phyloP scores from a whole-genome alignment of 2,329 filamentous ascomycete species.

The Neofusicoccum parvum region DNA sequence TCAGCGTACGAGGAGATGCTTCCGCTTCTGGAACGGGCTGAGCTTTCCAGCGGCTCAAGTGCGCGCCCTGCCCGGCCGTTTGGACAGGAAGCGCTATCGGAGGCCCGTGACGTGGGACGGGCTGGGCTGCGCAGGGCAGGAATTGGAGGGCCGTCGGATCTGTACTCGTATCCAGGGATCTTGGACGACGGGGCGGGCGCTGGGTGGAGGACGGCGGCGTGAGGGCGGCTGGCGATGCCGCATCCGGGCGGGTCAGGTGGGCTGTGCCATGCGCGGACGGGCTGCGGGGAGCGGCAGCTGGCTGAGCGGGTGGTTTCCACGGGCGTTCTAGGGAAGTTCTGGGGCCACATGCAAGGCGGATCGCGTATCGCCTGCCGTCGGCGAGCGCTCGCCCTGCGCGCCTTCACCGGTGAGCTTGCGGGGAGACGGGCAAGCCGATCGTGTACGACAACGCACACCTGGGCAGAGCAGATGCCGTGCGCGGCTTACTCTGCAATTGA shows the following conservation, averaged over 20 bases:
- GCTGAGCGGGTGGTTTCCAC: not conserved
- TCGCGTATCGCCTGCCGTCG: not conserved
- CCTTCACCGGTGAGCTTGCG: constrained; percentile 11
- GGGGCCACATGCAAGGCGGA: not conserved
- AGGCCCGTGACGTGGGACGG: not conserved
- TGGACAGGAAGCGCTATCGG: constrained; percentile 8
- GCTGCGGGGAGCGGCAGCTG: constrained; percentile 3
- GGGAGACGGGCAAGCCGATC: constrained; percentile 13
- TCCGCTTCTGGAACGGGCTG: constrained; percentile 27
- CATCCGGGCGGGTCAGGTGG: not conserved
- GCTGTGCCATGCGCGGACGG: not conserved
- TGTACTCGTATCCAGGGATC: not conserved
- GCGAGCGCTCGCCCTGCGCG: constrained; percentile 2
- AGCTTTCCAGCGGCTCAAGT: constrained; percentile 26
- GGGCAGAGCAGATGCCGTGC: too few relatives aligned
- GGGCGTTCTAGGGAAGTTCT: constrained; percentile 3
- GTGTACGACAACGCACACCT: not conserved
- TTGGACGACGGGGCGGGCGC: not conserved
- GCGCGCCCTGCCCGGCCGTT: not conserved
- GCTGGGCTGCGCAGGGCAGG: not conserved
- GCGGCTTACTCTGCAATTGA: not conserved
- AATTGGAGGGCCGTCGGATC: not conserved
- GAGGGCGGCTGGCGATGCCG: not conserved
- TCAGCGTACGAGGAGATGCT: constrained; percentile 28
- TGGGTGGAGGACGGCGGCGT: not conserved